Conservation (phyloP, 2,329 filamentous ascomycete species). For the Penicillium aurantiogriseum region DNA sequence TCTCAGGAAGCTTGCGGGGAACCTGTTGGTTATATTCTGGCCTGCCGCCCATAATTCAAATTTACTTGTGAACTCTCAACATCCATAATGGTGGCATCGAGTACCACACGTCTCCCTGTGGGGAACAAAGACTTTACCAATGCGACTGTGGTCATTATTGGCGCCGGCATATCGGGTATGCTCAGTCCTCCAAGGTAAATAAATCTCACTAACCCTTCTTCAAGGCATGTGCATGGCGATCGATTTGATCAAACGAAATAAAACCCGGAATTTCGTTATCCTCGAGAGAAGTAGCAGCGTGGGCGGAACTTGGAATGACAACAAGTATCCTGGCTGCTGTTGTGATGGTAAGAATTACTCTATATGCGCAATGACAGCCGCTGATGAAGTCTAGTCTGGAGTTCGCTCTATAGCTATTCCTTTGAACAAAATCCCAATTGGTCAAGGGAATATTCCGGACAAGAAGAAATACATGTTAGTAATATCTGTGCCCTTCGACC, state of each 20-base stretch:
- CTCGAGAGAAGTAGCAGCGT: constrained; percentile 22
- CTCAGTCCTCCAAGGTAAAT: neutral
- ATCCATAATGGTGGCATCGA: constrained; percentile 7
- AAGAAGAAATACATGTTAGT: constrained; percentile 57
- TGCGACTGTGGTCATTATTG: constrained; percentile 58
- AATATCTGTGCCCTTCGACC: neutral
- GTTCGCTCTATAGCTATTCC: constrained; percentile 58
- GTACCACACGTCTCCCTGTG: constrained; percentile 19
- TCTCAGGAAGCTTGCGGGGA: neutral
- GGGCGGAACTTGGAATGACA: constrained; percentile 38
- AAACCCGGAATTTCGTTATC: constrained; percentile 23
- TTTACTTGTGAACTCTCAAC: neutral
- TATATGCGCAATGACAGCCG: neutral
- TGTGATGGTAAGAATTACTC: constrained; percentile 45
- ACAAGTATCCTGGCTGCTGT: constrained; percentile 57
- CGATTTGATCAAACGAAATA: constrained; percentile 49
- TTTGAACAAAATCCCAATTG: constrained; percentile 61
- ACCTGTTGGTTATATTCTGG: neutral
- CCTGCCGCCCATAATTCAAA: neutral
- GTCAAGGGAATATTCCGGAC: constrained; percentile 58
- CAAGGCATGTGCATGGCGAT: constrained; percentile 57
- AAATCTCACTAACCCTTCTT: constrained; percentile 1
- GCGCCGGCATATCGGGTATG: constrained; percentile 54
- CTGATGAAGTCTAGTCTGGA: constrained; percentile 44
- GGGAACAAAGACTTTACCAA: constrained; percentile 53